A percentile compares a stretch with the other conserved stretches of the same genome.
Conservation (phyloP, 345 rosid genomes). For the thale cress (Arabidopsis thaliana) region DNA sequence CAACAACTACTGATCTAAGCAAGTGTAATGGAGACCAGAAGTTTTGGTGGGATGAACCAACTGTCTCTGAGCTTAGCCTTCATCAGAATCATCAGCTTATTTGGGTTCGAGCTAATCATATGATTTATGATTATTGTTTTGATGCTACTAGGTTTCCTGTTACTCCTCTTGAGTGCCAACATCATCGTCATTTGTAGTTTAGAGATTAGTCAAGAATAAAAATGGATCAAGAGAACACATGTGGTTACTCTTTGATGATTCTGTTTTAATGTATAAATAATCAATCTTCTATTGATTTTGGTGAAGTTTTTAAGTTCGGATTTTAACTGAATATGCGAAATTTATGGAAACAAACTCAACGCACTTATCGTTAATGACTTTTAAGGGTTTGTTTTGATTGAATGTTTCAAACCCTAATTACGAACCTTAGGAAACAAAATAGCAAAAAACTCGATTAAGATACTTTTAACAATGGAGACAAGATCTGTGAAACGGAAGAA, state of each 20-base stretch:
- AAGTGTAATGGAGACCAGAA: constrained; percentile 60
- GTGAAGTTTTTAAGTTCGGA: not conserved
- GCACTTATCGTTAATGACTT: constrained; percentile 42
- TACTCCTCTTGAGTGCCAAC: constrained; percentile 84
- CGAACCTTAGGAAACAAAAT: not conserved
- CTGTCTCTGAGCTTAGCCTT: constrained; percentile 65
- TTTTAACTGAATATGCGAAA: not conserved
- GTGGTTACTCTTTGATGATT: constrained; percentile 47
- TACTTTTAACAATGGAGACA: constrained; percentile 59
- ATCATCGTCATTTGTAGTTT: constrained; percentile 76
- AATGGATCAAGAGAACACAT: constrained; percentile 38
- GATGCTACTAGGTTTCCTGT: constrained; percentile 79
- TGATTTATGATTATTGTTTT: constrained; percentile 86
- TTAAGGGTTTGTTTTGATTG: constrained; percentile 63
- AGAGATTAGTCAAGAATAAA: not conserved
- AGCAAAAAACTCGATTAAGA: not conserved
- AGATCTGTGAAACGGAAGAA: constrained; percentile 72
- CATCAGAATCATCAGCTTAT: constrained; percentile 96
- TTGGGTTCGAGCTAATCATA: constrained; percentile 92
- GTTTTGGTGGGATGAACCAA: constrained; percentile 96
- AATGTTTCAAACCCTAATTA: constrained; percentile 59
- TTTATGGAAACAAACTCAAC: constrained; percentile 49
- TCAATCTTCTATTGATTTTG: constrained; percentile 22
- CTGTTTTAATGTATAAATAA: constrained; percentile 45
- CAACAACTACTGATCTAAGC: constrained; percentile 53